These are phyloP conservation scores for Wickerhamomyces rabaulensis DNA, from an alignment of 805 yeast species.

Conservation along the genomic window DNA sequence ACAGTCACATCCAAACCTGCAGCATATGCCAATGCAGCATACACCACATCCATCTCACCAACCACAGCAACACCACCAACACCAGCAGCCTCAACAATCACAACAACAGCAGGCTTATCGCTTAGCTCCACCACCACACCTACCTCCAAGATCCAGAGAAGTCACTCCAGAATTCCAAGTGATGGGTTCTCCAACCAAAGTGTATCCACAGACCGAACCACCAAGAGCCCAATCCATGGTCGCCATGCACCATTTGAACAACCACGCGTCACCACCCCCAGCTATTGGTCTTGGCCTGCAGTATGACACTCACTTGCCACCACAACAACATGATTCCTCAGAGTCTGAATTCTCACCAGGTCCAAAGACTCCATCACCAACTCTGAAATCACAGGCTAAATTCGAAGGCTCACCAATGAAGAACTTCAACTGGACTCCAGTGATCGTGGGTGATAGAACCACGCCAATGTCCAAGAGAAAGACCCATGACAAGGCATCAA, in stretches of 20 bases:
- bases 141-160: neutral
- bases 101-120: neutral
- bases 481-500: slow-evolving; percentile 36
- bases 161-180: neutral
- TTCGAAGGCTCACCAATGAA: slow-evolving; percentile 17
- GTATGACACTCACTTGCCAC: neutral
- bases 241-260: neutral
- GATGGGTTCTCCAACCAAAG: neutral
- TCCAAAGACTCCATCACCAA: slow-evolving; percentile 41
- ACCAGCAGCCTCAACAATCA: neutral
- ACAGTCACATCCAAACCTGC: neutral
- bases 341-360: slow-evolving; percentile 30
- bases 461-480: slow-evolving; percentile 16
- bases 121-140: neutral
- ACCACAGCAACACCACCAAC: neutral
- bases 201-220: neutral
- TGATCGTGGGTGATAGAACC: slow-evolving; percentile 13
- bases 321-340: slow-evolving; percentile 16
- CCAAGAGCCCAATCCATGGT: neutral
- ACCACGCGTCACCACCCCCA: neutral
- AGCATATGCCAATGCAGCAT: neutral
- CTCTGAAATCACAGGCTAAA: slow-evolving; percentile 30
- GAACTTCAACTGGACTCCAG: slow-evolving; percentile 21
- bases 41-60: neutral
- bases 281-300: neutral